phyloP scores from a whole-genome alignment of 2,329 filamentous ascomycete genomes.

The Aspergillus melleus region DNA sequence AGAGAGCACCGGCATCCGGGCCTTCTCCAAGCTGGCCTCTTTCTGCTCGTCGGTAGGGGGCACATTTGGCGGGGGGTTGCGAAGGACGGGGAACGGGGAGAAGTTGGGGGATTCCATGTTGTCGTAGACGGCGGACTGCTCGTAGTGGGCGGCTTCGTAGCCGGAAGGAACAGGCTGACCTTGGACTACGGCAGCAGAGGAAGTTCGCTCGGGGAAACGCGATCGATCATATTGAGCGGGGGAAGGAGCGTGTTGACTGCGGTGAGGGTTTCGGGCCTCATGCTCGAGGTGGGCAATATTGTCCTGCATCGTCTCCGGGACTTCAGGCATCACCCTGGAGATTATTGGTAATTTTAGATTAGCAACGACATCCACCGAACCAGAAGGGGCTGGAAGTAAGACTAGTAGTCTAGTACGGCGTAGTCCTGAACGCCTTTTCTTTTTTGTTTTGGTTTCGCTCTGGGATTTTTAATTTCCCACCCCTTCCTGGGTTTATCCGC shows the following conservation, averaged over 20 bases:
- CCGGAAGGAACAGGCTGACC: constrained; percentile 28
- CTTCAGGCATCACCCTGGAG: constrained; percentile 84
- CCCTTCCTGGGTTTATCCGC: constrained; percentile 1
- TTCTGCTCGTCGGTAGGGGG: constrained; percentile 93
- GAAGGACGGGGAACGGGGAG: constrained; percentile 86
- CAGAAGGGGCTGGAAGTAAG: background rate
- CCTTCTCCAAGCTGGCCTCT: constrained; percentile 83
- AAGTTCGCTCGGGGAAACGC: constrained; percentile 39
- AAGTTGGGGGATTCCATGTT: constrained; percentile 68
- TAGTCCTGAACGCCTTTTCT: background rate
- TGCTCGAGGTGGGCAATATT: constrained; percentile 89
- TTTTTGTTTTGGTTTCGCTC: constrained; percentile 2
- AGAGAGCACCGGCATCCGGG: constrained; percentile 78
- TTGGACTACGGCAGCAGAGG: constrained; percentile 32
- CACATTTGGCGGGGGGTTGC: constrained; percentile 77
- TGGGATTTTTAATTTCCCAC: constrained; percentile 1
- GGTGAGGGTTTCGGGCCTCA: constrained; percentile 60
- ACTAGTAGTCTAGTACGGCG: background rate
- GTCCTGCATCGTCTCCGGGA: constrained; percentile 94
- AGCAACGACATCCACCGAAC: constrained; percentile 23
- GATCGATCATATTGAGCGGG: constrained; percentile 33
- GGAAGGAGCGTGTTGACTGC: constrained; percentile 29
- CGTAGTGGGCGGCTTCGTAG: constrained; percentile 46
- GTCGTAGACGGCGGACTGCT: constrained; percentile 52
- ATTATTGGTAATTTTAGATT: constrained; percentile 16